These are phyloP conservation scores for Hortaea werneckii DNA, from an alignment of 2,329 filamentous ascomycete species.

Conservation along the genomic window DNA sequence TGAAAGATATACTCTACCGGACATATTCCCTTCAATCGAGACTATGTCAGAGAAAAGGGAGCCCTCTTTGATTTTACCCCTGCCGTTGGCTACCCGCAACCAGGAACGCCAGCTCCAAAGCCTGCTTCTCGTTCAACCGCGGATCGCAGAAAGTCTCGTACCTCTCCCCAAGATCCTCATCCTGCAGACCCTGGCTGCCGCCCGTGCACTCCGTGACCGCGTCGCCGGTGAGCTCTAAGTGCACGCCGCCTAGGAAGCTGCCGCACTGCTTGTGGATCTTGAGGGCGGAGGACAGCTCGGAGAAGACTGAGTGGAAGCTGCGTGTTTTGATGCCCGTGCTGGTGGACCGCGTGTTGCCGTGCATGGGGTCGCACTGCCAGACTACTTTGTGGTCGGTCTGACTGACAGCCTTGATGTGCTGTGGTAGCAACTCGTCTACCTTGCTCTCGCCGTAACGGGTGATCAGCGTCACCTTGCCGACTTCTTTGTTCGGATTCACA, in stretches of 20 bases:
- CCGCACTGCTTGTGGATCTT: conserved; percentile 73
- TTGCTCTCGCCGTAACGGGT: conserved; percentile 81
- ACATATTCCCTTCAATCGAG: too few species aligned
- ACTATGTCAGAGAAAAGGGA: too few species aligned
- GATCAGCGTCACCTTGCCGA: conserved; percentile 91
- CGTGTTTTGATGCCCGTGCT: conserved; percentile 79
- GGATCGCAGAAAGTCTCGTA: conserved; percentile 97
- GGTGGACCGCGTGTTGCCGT: conserved; percentile 64
- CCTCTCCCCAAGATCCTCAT: conserved; percentile 79
- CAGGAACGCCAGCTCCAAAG: conserved; percentile 85
- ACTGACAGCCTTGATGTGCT: conserved; percentile 82
- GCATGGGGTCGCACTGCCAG: conserved; percentile 99
- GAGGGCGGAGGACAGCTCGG: conserved; percentile 73
- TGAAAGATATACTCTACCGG: too few species aligned
- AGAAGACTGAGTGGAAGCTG: conserved; percentile 80
- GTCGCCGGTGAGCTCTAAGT: conserved; percentile 90
- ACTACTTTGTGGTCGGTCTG: conserved; percentile 66
- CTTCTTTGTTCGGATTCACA: conserved; percentile 71
- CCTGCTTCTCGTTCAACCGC: conserved; percentile 92
- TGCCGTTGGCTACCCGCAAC: conserved; percentile 54
- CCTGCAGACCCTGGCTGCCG: conserved; percentile 74
- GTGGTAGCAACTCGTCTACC: conserved; percentile 64
- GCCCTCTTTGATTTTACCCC: background rate
- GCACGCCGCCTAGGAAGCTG: conserved; percentile 85
- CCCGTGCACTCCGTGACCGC: conserved; percentile 93